Evolutionary conservation across 169 alveolate species (phyloP).

Genomic region (Theileria parva): DNA sequence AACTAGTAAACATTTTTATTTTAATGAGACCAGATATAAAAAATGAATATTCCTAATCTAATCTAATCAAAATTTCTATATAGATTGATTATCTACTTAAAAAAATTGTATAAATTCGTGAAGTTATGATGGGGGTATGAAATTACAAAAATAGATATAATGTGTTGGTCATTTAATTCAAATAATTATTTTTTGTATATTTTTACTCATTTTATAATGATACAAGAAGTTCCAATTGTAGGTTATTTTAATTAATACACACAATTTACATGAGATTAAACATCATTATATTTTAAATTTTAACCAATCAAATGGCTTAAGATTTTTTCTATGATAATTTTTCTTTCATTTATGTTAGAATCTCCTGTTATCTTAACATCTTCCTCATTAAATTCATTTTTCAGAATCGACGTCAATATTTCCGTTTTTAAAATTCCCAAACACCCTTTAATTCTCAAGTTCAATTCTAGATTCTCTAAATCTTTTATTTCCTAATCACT

Average conservation of each 20-base stretch:
- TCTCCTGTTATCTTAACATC: not conserved
- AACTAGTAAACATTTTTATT: not conserved
- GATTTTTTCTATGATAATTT: not conserved
- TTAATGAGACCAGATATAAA: not conserved
- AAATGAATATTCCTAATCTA: not conserved
- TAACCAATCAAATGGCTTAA: not conserved
- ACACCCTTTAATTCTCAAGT: constrained; percentile 27
- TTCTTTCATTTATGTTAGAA: not conserved
- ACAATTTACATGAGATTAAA: not conserved
- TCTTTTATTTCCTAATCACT: constrained; percentile 1
- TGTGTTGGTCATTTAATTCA: not conserved
- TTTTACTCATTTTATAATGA: not conserved
- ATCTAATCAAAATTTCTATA: no score
- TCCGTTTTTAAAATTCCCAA: constrained; percentile 18
- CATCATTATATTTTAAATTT: constrained; percentile 2
- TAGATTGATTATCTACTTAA: not conserved
- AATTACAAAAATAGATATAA: not conserved
- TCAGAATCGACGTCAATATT: not conserved
- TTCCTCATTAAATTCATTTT: constrained; percentile 23
- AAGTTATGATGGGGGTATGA: not conserved
- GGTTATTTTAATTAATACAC: not conserved
- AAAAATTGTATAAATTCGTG: not conserved
- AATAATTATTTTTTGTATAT: not conserved
- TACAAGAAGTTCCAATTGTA: not conserved
- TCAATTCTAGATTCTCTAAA: constrained; percentile 12